A percentile compares a stretch with the other conserved stretches of the same genome.
Evolutionary conservation across 768 basidiomycete species (phyloP).

Genomic region (Cubamyces sp.): DNA sequence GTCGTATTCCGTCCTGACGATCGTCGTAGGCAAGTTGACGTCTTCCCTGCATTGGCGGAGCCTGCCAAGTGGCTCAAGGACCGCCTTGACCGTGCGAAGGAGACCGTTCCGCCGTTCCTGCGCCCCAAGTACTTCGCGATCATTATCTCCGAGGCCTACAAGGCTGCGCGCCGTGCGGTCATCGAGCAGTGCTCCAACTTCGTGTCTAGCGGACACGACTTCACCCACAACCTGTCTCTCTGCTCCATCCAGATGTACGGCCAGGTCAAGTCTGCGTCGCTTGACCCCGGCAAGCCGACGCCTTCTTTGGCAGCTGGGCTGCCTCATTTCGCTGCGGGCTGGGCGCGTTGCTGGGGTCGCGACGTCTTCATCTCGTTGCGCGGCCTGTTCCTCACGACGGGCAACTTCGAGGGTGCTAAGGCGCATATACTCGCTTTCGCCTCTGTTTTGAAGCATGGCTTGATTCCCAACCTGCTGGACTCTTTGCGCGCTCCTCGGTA

Average conservation of each 20-base stretch:
- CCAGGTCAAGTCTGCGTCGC: conserved; percentile 84
- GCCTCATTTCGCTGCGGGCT: conserved; percentile 90
- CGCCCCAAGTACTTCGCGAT: conserved; percentile 97
- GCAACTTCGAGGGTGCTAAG: conserved; percentile 83
- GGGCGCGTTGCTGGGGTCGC: conserved; percentile 98
- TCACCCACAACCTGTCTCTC: conserved; percentile 89
- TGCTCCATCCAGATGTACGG: conserved; percentile 92
- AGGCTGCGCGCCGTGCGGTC: conserved; percentile 80
- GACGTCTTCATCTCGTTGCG: conserved; percentile 93
- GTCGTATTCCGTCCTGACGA: conserved; percentile 8
- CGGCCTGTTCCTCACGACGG: conserved; percentile 92
- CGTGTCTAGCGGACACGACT: conserved; percentile 78
- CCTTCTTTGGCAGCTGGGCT: conserved; percentile 93
- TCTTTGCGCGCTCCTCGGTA: conserved; percentile 84
- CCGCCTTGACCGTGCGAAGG: conserved; percentile 82
- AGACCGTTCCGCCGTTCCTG: conserved; percentile 78
- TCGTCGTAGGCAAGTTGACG: conserved; percentile 54
- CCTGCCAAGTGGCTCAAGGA: conserved; percentile 86
- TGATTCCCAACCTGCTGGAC: conserved; percentile 95
- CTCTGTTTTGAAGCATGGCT: conserved; percentile 90
- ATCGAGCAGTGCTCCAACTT: conserved; percentile 91
- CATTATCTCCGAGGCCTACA: conserved; percentile 89
- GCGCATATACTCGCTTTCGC: conserved; percentile 93
- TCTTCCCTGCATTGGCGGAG: conserved; percentile 67
- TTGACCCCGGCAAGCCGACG: conserved; percentile 69